Evolutionary conservation across 192 early-diverging fungal species (phyloP), one percentile per base, ranked within the genome.

Genomic region (Linnemannia schmuckeri): DNA sequence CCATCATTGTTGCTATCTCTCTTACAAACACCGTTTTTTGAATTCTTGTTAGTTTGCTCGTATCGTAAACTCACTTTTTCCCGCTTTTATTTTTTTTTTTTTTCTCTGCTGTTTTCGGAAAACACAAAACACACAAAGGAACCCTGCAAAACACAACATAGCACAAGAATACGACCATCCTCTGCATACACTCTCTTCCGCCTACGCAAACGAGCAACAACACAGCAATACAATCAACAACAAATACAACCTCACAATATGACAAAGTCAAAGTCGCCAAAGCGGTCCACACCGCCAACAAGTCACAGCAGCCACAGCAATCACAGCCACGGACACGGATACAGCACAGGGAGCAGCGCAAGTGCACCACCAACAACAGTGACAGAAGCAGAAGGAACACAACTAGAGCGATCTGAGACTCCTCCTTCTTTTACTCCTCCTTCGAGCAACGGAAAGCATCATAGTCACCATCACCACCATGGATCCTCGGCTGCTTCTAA

Each of bases 211-310:
- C 3, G 15, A 9, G 15, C 17, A 49, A 49, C 47, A 49, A 49
- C 47, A 49, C 47, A 49, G 47, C 47, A 13, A 4, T 15, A 63
- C 57, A n/a, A 30, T n/a, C 20, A n/a, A 12, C 27, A 30, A 63
- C 27, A 49, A 49, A n/a, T 33, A 66, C 20, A 33, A 18, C 33
- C 37, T 7, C 24, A 74, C 46, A 27, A 40, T 13, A 84, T 78
- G 82, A 79, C 82, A 68, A 84, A 74, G 52, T 6, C 76, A 68
- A 85, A 75, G 66, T 79, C 77, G n/a, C 83, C 83, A 37, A 85
- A 75, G 77, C 73, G 83, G 74, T 85, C 83, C 10, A 55, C 77
- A 70, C 83, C 83, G 74, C 78, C 77, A 18, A 41, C 77, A 40
- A 78, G 61, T 33, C n/a, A 66, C n/a, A 33, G 63, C 81, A 76